These are phyloP conservation scores for Ganoderma lingzhi DNA, from an alignment of 1,284 basidiomycete genomes.

Conservation along the genomic window DNA sequence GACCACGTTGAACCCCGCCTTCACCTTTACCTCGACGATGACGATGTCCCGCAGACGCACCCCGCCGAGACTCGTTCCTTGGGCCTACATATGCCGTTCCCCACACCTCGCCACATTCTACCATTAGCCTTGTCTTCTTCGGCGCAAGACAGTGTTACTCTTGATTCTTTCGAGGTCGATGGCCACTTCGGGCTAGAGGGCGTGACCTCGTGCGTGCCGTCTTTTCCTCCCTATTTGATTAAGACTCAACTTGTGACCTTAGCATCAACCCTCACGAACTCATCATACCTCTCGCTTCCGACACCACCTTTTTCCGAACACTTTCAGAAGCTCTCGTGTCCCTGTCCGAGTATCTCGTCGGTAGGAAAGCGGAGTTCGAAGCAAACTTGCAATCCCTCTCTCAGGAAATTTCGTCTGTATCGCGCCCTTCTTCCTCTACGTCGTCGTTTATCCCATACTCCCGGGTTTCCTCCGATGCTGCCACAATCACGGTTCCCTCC, in stretches of 20 bases:
- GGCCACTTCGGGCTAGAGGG: not conserved
- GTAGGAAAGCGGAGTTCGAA: slow-evolving; percentile 72
- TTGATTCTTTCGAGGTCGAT: not conserved
- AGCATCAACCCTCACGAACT: slow-evolving; percentile 56
- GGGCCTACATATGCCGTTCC: slow-evolving; percentile 11
- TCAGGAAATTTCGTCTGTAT: slow-evolving; percentile 62
- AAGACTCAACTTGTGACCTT: not conserved
- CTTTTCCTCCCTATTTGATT: not conserved
- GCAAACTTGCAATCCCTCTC: slow-evolving; percentile 70
- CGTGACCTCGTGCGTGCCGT: slow-evolving; percentile 14
- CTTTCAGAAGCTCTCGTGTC: slow-evolving; percentile 77
- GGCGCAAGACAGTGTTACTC: not conserved
- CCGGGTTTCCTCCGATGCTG: slow-evolving; percentile 50
- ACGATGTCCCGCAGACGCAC: slow-evolving; percentile 9
- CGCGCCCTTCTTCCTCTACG: slow-evolving; percentile 63
- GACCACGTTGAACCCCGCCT: slow-evolving; percentile 64
- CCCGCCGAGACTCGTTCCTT: not conserved
- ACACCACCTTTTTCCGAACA: slow-evolving; percentile 85
- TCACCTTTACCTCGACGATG: slow-evolving; percentile 52
- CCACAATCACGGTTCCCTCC: slow-evolving; percentile 36
- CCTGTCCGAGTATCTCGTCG: slow-evolving; percentile 71
- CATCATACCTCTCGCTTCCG: slow-evolving; percentile 84
- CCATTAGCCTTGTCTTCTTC: slow-evolving; percentile 14
- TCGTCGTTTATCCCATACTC: slow-evolving; percentile 58
- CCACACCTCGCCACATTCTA: slow-evolving; percentile 15